Conservation (phyloP, 306 rosid genomes). For the Carpinus fangiana region DNA sequence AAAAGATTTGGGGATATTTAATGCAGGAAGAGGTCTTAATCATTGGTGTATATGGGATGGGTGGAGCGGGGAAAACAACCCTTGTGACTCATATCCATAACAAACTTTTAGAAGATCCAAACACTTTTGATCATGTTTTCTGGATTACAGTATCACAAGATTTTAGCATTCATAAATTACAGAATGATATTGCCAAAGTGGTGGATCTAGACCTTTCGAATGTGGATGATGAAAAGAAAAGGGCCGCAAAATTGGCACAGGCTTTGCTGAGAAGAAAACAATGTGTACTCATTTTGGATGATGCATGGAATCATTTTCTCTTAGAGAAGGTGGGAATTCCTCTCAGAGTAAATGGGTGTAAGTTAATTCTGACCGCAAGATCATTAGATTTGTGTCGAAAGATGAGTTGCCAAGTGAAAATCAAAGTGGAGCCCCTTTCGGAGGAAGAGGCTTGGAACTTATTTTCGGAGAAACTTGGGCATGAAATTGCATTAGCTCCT, state of each 20-base stretch:
- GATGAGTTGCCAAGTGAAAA: conserved; percentile 20
- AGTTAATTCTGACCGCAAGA: conserved; percentile 31
- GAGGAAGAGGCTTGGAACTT: conserved; percentile 24
- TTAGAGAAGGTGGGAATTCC: conserved; percentile 30
- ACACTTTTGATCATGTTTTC: conserved; percentile 14
- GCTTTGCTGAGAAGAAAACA: neutral
- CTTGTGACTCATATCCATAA: conserved; percentile 21
- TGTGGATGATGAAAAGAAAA: conserved; percentile 19
- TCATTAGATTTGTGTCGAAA: conserved; percentile 27
- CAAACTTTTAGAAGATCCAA: conserved; percentile 8
- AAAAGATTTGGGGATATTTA: conserved; percentile 10
- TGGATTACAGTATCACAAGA: conserved; percentile 32
- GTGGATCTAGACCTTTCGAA: conserved; percentile 20
- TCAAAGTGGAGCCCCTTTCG: conserved; percentile 21
- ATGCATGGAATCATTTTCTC: conserved; percentile 33
- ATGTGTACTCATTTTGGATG: conserved; percentile 31
- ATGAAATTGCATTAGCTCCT: neutral
- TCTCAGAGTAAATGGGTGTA: neutral
- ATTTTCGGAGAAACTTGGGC: conserved; percentile 9
- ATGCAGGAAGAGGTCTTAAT: neutral
- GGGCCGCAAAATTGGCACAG: conserved; percentile 28
- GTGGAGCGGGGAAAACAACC: conserved; percentile 44
- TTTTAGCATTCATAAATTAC: conserved; percentile 24
- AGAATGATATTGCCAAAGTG: conserved; percentile 25
- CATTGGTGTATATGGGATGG: conserved; percentile 38